Conservation (phyloP, 2,329 filamentous ascomycete genomes). For the Pezicula neosporulosa region DNA sequence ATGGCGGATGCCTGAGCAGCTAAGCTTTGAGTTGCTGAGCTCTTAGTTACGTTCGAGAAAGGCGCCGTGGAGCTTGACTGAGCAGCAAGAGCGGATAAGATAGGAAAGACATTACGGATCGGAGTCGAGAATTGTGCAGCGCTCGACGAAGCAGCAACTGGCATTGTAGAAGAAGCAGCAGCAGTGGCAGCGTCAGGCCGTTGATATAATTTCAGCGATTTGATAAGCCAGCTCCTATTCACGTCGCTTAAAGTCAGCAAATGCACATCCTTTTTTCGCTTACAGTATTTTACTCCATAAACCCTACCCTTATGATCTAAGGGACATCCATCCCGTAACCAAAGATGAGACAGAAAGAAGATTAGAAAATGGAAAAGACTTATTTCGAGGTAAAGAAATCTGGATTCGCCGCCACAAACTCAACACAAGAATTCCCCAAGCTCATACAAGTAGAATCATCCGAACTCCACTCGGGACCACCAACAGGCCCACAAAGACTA, state of each 20-base stretch:
- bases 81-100: background rate
- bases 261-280: background rate
- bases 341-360: background rate
- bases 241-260: background rate
- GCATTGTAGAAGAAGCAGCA: background rate
- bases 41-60: background rate
- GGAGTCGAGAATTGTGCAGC: background rate
- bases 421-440: constrained; percentile 27
- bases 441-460: constrained; percentile 56
- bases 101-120: too few relatives aligned
- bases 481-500: constrained; percentile 86
- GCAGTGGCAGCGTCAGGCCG: background rate
- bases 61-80: background rate
- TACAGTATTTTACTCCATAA: too few relatives aligned
- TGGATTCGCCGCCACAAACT: background rate
- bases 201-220: background rate
- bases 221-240: background rate
- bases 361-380: background rate
- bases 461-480: constrained; percentile 69
- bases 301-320: too few relatives aligned
- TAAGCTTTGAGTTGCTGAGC: background rate
- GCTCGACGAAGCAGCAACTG: background rate
- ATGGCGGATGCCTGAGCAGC: too few relatives aligned
- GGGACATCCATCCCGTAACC: too few relatives aligned
- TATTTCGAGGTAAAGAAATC: background rate